Conservation (phyloP, 805 yeast species). For the Candida sanyiensis region DNA sequence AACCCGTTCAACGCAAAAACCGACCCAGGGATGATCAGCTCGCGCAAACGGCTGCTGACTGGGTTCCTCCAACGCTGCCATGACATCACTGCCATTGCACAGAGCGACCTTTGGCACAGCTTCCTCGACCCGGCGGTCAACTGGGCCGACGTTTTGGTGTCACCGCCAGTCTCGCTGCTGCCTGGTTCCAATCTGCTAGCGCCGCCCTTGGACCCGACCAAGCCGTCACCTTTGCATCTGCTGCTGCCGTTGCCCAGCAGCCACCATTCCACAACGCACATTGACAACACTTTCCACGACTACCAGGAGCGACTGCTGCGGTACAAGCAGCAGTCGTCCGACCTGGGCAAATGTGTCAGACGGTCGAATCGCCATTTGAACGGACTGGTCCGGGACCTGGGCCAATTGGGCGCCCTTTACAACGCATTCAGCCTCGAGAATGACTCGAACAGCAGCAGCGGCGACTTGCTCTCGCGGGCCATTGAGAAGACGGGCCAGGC, state of each 20-base stretch:
- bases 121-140: slow-evolving; percentile 81
- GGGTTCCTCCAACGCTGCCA: slow-evolving; percentile 76
- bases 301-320: slow-evolving; percentile 24
- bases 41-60: slow-evolving; percentile 68
- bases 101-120: slow-evolving; percentile 58
- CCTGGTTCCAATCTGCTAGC: slow-evolving; percentile 49
- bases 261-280: slow-evolving; percentile 29
- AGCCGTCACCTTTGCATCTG: slow-evolving; percentile 53
- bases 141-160: slow-evolving; percentile 69
- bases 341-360: slow-evolving; percentile 20
- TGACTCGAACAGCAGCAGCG: slow-evolving; percentile 15
- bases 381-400: slow-evolving; percentile 57
- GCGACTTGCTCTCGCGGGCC: slow-evolving; percentile 40
- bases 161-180: slow-evolving; percentile 49
- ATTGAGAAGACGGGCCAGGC: slow-evolving; percentile 84
- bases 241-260: slow-evolving; percentile 53
- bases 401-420: slow-evolving; percentile 71
- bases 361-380: slow-evolving; percentile 34
- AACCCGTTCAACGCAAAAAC: slow-evolving; percentile 39
- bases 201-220: slow-evolving; percentile 56
- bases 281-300: slow-evolving; percentile 19
- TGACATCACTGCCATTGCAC: slow-evolving; percentile 47
- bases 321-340: slow-evolving; percentile 23
- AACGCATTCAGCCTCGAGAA: slow-evolving; percentile 55
- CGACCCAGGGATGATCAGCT: slow-evolving; percentile 47